Evolutionary conservation across 768 basidiomycete species (phyloP), one percentile per base, ranked within the genome.

Genomic region (Collybia sp.): DNA sequence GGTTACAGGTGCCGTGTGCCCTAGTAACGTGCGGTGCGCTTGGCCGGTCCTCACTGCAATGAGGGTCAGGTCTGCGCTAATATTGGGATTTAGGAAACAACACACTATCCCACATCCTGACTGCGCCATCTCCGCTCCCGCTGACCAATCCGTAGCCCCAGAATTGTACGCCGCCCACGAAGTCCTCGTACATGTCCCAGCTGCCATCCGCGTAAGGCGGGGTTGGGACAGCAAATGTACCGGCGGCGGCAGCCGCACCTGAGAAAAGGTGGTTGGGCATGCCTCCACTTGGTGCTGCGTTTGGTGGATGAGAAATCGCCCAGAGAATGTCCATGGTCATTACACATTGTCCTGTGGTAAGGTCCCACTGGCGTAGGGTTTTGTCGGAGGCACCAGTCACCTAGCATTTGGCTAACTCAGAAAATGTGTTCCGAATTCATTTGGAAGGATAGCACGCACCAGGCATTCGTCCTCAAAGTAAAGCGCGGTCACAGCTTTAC

Each of bases 251-350:
- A 0, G 76, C 66, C 1, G 76, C 62, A 16, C 78, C 76, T 19
- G 80, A 66, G 55, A 83, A 77, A 12, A 75, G 56, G 49, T 70
- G 70, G 48, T 63, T 70, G 8, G 75, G 64, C 30, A 76, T 48
- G 1, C 66, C 63, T 37, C 56, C 62, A 13, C 71, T 67, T 16
- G 76, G 59, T 12, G 63, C 62, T 10, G 72, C 57, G 18, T 69
- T 60, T 33, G 84, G 75, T 2, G 93, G 83, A 65, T 98, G 95
- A 9, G 92, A 93, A 54, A 98, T 95, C 2, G 95, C 96, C 96
- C 96, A 99, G 18, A 99, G 82, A 52, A 99, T 96, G 65, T 99
- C 96, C 96, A 99, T 99, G 17, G 95, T 95, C 73, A 96, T 85
- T 39, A 98, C 86, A 65, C 96, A 99, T 72, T 98, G 96, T 6